Conservation (phyloP, 2,329 filamentous ascomycete species). For the Alternaria arbusti region DNA sequence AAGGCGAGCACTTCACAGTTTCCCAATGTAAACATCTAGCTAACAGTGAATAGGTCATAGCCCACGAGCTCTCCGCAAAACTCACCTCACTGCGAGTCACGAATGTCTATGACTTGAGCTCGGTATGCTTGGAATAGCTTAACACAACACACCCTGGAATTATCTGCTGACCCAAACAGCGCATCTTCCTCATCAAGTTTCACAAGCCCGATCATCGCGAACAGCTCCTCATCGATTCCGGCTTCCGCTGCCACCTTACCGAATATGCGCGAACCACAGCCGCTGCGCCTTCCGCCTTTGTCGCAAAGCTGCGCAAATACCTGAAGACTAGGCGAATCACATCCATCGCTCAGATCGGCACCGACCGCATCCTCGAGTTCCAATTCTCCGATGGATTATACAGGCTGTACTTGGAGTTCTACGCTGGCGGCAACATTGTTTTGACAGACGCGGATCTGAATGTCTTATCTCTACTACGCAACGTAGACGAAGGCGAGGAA, state of each 20-base stretch:
- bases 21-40: not conserved
- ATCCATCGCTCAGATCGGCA: slow-evolving; percentile 82
- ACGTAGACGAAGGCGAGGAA: slow-evolving; percentile 80
- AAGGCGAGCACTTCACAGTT: slow-evolving; percentile 56
- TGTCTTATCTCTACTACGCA: slow-evolving; percentile 79
- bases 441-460: slow-evolving; percentile 84
- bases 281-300: slow-evolving; percentile 82
- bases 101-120: slow-evolving; percentile 96
- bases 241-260: slow-evolving; percentile 94
- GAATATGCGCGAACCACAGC: slow-evolving; percentile 88
- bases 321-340: slow-evolving; percentile 88
- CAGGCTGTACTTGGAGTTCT: slow-evolving; percentile 90
- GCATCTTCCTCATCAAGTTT: slow-evolving; percentile 95
- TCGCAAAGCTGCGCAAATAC: slow-evolving; percentile 82
- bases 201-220: slow-evolving; percentile 87
- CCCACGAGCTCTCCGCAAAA: slow-evolving; percentile 83
- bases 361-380: slow-evolving; percentile 90
- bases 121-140: slow-evolving; percentile 53
- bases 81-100: slow-evolving; percentile 81
- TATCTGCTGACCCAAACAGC: slow-evolving; percentile 53
- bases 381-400: slow-evolving; percentile 92
- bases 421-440: slow-evolving; percentile 93
- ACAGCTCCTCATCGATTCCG: slow-evolving; percentile 90
- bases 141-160: slow-evolving; percentile 8
- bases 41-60: slow-evolving; percentile 72